Evolutionary conservation across 768 basidiomycete genomes (phyloP).

Genomic region (Russula lepida): DNA sequence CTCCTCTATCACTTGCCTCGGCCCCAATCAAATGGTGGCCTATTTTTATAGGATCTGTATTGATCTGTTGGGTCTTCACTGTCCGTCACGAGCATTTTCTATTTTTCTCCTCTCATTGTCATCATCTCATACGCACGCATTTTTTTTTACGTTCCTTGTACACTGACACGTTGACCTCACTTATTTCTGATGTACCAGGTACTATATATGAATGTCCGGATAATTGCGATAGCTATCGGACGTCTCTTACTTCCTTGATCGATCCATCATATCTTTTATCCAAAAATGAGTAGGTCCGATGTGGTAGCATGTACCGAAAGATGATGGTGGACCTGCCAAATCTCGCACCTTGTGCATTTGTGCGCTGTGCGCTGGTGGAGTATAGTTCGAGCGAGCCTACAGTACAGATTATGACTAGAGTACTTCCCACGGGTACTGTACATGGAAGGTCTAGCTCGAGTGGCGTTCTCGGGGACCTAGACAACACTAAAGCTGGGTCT

Average conservation of each 20-base stretch:
- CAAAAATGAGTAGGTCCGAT: neutral
- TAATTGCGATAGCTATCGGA: neutral
- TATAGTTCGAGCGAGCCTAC: too few species aligned
- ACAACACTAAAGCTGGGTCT: neutral
- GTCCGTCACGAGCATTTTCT: neutral
- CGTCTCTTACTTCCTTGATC: neutral
- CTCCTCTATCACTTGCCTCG: neutral
- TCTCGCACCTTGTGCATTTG: neutral
- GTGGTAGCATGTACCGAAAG: neutral
- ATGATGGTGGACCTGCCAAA: neutral
- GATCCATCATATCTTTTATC: neutral
- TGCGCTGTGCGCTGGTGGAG: too few species aligned
- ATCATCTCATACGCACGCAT: conserved; percentile 1
- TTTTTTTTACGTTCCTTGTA: conserved; percentile 4
- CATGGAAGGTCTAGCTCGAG: neutral
- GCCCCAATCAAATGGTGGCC: neutral
- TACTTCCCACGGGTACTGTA: neutral
- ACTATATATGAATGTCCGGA: neutral
- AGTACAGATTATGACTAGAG: neutral
- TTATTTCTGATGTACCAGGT: neutral
- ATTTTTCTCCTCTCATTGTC: neutral
- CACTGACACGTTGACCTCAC: neutral
- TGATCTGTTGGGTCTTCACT: neutral
- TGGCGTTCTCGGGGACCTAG: neutral
- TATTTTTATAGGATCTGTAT: neutral